Evolutionary conservation across 2,329 filamentous ascomycete genomes (phyloP).

Genomic region (Coniochaeta ligniaria): DNA sequence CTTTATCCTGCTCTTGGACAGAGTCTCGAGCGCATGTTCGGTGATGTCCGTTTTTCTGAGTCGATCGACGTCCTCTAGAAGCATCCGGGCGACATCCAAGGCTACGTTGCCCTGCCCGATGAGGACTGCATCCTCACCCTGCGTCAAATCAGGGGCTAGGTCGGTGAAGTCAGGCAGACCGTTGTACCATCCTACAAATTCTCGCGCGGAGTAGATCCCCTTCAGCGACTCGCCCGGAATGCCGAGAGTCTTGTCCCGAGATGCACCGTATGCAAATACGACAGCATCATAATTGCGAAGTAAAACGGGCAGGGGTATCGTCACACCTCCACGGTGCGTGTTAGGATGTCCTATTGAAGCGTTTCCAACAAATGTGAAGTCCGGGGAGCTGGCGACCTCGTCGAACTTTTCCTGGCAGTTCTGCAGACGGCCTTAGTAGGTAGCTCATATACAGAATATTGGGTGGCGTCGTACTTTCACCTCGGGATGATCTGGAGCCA

Average conservation of each 20-base stretch:
- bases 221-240: constrained; percentile 73
- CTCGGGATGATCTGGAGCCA: constrained; percentile 97
- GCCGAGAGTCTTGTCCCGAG: constrained; percentile 69
- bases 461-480: constrained; percentile 74
- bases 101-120: constrained; percentile 96
- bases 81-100: constrained; percentile 82
- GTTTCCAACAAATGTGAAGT: constrained; percentile 90
- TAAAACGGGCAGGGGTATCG: constrained; percentile 60
- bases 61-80: constrained; percentile 67
- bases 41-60: constrained; percentile 84
- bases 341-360: constrained; percentile 60
- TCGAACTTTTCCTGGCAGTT: constrained; percentile 94
- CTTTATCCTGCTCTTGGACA: constrained; percentile 67
- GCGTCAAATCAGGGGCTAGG: constrained; percentile 65
- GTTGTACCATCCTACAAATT: constrained; percentile 98
- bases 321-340: constrained; percentile 31
- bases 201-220: constrained; percentile 79
- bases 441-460: neutral
- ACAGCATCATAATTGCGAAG: constrained; percentile 85
- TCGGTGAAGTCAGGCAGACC: constrained; percentile 75
- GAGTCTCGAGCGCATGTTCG: constrained; percentile 67
- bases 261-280: constrained; percentile 87
- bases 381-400: constrained; percentile 73
- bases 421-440: constrained; percentile 33
- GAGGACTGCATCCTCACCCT: constrained; percentile 75